phyloP scores from a whole-genome alignment of 805 yeast genomes.

The Candida coquimbonensis region DNA sequence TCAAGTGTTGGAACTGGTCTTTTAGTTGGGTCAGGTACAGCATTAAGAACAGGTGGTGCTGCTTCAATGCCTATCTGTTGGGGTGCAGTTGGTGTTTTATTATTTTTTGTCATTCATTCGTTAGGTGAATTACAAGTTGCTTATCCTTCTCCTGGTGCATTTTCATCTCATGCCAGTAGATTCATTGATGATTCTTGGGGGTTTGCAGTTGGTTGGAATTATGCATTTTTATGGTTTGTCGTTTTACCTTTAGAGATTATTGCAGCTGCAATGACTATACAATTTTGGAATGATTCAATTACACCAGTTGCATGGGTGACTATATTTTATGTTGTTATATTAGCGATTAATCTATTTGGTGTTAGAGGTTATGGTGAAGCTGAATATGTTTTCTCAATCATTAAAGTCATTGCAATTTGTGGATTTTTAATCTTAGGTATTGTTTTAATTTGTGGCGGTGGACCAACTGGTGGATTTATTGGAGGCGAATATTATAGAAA shows the following conservation, averaged over 20 bases:
- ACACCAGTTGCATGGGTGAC: conserved; percentile 46
- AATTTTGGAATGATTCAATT: conserved; percentile 40
- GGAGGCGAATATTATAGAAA: conserved; percentile 40
- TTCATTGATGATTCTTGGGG: conserved; percentile 58
- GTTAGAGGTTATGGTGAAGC: conserved; percentile 51
- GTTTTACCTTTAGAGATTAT: conserved; percentile 45
- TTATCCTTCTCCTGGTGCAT: conserved; percentile 60
- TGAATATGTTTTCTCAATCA: conserved; percentile 41
- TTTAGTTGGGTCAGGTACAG: conserved; percentile 58
- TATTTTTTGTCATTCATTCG: conserved; percentile 54
- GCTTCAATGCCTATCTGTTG: conserved; percentile 55
- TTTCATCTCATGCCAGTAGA: conserved; percentile 52
- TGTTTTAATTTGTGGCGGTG: conserved; percentile 41
- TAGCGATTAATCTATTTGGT: conserved; percentile 45
- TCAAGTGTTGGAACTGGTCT: conserved; percentile 66
- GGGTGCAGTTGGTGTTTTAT: conserved; percentile 45
- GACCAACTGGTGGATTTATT: conserved; percentile 37
- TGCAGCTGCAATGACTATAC: conserved; percentile 48
- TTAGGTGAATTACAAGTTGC: conserved; percentile 54
- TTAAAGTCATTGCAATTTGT: conserved; percentile 42
- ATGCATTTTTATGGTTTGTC: conserved; percentile 46
- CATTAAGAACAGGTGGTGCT: conserved; percentile 56
- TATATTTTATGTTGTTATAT: conserved; percentile 41
- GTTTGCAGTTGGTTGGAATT: conserved; percentile 55
- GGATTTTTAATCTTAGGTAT: conserved; percentile 51